Percentiles rank a stretch among this genome's conserved stretches.
These are phyloP conservation scores for Thelonectria discophora DNA, from an alignment of 2,329 filamentous ascomycete species.

Conservation along the genomic window DNA sequence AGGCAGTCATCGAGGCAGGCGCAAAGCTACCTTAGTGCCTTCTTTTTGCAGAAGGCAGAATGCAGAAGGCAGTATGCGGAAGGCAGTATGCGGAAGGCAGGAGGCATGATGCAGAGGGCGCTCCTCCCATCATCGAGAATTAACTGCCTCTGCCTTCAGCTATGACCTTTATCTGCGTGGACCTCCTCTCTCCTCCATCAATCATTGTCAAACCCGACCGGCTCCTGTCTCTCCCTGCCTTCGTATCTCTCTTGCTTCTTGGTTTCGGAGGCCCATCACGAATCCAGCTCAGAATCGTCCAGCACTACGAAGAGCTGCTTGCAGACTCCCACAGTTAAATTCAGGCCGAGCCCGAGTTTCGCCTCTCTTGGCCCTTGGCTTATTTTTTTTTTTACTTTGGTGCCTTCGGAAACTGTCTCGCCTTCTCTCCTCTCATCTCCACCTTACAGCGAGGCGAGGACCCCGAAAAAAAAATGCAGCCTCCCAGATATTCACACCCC, in stretches of 20 bases:
- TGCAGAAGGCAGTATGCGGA: too few species aligned
- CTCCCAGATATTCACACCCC: conserved; percentile 4
- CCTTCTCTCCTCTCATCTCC: neutral
- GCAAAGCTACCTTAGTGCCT: too few species aligned
- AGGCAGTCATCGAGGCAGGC: neutral
- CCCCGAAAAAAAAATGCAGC: conserved; percentile 6
- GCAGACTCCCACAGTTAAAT: conserved; percentile 7
- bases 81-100: too few species aligned
- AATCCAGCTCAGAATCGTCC: conserved; percentile 9
- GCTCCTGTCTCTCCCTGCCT: conserved; percentile 8
- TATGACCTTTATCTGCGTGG: too few species aligned
- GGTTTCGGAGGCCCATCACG: conserved; percentile 10
- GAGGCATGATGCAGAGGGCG: too few species aligned
- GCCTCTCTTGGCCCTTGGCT: neutral
- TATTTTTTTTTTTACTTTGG: neutral
- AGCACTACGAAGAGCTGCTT: neutral
- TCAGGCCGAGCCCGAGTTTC: conserved; percentile 4
- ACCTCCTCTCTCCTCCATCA: too few species aligned
- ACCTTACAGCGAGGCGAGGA: neutral
- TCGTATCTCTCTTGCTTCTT: neutral
- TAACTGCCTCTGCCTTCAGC: too few species aligned
- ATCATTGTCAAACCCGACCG: neutral
- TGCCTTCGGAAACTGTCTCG: conserved; percentile 5
- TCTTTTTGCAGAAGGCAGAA: too few species aligned
- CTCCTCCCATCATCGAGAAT: too few species aligned